Evolutionary conservation across 495 filamentous ascomycete species (phyloP).

Genomic region (Penicillium odoratum): DNA sequence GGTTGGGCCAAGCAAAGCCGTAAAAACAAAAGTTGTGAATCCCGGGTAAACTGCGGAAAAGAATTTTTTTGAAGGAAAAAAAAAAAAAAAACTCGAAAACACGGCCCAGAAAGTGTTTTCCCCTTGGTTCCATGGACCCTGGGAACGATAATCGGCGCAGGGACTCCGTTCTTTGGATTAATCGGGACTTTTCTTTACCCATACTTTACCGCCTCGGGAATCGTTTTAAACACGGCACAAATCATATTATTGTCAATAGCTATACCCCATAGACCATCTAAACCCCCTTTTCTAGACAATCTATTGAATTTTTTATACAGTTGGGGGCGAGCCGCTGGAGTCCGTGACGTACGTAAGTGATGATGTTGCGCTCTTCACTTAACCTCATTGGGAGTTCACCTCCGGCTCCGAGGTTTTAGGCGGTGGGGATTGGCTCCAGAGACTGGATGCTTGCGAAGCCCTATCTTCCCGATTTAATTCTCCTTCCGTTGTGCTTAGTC

Average conservation of each 20-base stretch:
- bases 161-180: conserved; percentile 7
- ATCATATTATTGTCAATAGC: neutral
- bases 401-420: conserved; percentile 21
- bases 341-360: conserved; percentile 32
- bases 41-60: conserved; percentile 30
- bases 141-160: conserved; percentile 13
- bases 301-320: neutral
- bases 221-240: neutral
- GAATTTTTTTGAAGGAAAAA: too few relatives aligned
- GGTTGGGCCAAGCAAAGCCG: conserved; percentile 26
- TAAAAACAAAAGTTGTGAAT: conserved; percentile 7
- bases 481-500: neutral
- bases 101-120: conserved; percentile 3
- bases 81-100: conserved; percentile 6
- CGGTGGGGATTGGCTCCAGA: conserved; percentile 6
- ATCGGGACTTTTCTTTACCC: conserved; percentile 12
- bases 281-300: neutral
- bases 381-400: conserved; percentile 19
- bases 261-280: neutral
- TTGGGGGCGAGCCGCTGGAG: conserved; percentile 16
- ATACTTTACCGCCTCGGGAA: neutral
- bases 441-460: conserved; percentile 3
- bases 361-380: conserved; percentile 27
- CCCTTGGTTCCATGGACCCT: conserved; percentile 18
- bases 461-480: neutral